Evolutionary conservation across 75 land plant species (phyloP), one percentile per base, ranked within the genome.

Genomic region (Cupressus sempervirens): DNA sequence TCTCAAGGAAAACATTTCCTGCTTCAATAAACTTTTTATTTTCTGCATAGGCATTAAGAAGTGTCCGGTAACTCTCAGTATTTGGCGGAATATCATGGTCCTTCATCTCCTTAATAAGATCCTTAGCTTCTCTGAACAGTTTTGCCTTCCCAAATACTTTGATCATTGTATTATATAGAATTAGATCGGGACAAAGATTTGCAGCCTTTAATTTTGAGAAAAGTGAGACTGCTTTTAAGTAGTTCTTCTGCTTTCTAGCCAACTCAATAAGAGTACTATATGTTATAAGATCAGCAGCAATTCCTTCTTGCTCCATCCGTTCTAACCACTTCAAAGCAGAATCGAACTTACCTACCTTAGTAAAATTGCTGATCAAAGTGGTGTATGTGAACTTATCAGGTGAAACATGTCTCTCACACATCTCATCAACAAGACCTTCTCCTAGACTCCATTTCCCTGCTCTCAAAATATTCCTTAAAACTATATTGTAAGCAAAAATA

Each of bases 331-430:
- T 80, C 43, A 98, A 75, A 14, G 99, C 95, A 35, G 84, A 73
- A 53, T 95, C 96, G 84, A 96, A 91, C 85, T 88, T 86, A 16
- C 97, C 97, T 76, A 92, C 96, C 58, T 90, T 91, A 34, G 93
- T 92, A 86, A 92, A 95, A 46, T 86, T 81, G 74, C 97, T 93
- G 68, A 98, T 93, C 10, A 98, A 90, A 14, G 94, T 95, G 53
- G 99, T 94, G 86, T 94, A 98, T 68, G 99, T 96, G 75, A 86
- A 91, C 88, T 93, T 89, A 88, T 98, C 99, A 12, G 99, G 97
- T 20, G 91, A 81, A 14, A 98, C 73, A 15, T 73, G 65, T 80
- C 89, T 92, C 52, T 84, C 74, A 12, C 89, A 88, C 99, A 98
- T 98, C 90, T 98, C 99, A 54, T 89, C 86, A 81, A 97, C 91